Percentiles rank a stretch among this genome's conserved stretches.
These are phyloP conservation scores for Nakazawaea populi DNA, from an alignment of 805 yeast species.

Conservation along the genomic window DNA sequence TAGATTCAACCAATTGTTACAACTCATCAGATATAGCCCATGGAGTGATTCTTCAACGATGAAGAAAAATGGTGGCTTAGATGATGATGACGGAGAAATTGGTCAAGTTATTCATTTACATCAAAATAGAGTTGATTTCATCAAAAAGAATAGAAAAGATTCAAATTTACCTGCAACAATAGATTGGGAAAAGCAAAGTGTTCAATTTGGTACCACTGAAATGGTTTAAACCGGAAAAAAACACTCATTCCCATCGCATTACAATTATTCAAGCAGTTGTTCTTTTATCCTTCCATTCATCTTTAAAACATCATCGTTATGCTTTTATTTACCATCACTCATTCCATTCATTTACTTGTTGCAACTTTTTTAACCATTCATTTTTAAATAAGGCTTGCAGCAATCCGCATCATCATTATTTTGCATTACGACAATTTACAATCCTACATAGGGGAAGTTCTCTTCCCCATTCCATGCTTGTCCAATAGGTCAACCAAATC, in stretches of 20 bases:
- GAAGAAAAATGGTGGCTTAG: neutral
- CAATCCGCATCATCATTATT: too few relatives aligned
- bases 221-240: constrained; percentile 4
- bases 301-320: too few relatives aligned
- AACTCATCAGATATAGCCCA: neutral
- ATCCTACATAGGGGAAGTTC: too few relatives aligned
- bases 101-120: constrained; percentile 4
- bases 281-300: too few relatives aligned
- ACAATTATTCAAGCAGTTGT: too few relatives aligned
- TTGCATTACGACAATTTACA: too few relatives aligned
- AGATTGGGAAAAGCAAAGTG: constrained; percentile 19
- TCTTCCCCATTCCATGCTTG: too few relatives aligned
- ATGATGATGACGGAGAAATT: neutral
- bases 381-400: too few relatives aligned
- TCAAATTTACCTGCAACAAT: constrained; percentile 42
- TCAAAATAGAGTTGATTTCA: constrained; percentile 12
- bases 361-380: neutral
- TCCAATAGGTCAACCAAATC: too few relatives aligned
- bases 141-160: constrained; percentile 45
- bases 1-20: constrained; percentile 1
- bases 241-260: neutral
- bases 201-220: constrained; percentile 2
- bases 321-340: neutral
- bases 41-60: neutral
- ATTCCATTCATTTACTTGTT: neutral